Percentiles rank a stretch among this genome's conserved stretches.
These are phyloP conservation scores for Fimicolochytrium jonesii DNA, from an alignment of 192 early-diverging fungal species.

Conservation along the genomic window DNA sequence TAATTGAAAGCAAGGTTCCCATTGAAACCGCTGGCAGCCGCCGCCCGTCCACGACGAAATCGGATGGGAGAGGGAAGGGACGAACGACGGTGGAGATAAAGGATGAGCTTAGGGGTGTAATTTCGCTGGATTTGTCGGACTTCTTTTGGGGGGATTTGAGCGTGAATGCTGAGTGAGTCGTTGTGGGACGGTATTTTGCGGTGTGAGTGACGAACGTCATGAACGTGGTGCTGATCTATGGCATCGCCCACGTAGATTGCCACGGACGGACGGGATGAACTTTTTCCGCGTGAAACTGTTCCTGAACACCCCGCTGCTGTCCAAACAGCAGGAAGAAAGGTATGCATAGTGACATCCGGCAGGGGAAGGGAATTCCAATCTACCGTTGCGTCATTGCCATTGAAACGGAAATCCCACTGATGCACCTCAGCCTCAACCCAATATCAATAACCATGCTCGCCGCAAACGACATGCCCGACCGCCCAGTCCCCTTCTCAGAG, in stretches of 20 bases:
- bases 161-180: slow-evolving; percentile 10
- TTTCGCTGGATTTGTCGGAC: slow-evolving; percentile 19
- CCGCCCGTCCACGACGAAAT: too few species aligned
- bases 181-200: too few species aligned
- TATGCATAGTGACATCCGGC: too few species aligned
- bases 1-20: too few species aligned
- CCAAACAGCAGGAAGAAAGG: slow-evolving; percentile 24
- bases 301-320: slow-evolving; percentile 24
- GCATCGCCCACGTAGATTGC: too few species aligned
- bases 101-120: slow-evolving; percentile 10
- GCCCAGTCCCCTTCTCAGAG: slow-evolving; percentile 17
- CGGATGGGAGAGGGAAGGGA: too few species aligned
- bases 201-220: too few species aligned
- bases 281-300: not conserved
- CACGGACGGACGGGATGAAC: slow-evolving; percentile 3
- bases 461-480: slow-evolving; percentile 30
- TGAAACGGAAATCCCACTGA: too few species aligned
- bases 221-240: too few species aligned
- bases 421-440: slow-evolving; percentile 37
- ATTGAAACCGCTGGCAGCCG: too few species aligned
- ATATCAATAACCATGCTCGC: slow-evolving; percentile 23
- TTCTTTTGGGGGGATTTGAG: slow-evolving; percentile 26
- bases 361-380: too few species aligned
- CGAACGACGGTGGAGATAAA: slow-evolving; percentile 25
- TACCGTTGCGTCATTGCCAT: too few species aligned